Evolutionary conservation across 768 basidiomycete genomes (phyloP).

Genomic region (Hygrocybe coccinea): DNA sequence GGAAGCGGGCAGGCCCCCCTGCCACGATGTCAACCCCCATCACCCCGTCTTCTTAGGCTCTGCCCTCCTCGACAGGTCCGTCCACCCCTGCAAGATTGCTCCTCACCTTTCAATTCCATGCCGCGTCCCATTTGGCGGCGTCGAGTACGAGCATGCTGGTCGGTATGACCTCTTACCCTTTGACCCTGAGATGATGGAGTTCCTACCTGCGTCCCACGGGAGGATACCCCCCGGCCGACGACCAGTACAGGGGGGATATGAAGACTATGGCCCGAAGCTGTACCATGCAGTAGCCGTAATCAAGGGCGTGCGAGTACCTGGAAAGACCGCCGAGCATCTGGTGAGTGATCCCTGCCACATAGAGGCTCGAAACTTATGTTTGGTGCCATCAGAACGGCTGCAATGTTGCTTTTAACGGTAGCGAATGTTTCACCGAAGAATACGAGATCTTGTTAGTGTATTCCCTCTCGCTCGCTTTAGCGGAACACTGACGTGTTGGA

Average conservation of each 20-base stretch:
- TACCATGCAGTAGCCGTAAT: constrained; percentile 62
- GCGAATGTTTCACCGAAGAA: constrained; percentile 37
- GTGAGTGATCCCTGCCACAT: constrained; percentile 7
- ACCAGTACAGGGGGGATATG: constrained; percentile 72
- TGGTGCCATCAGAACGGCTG: constrained; percentile 32
- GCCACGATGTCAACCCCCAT: constrained; percentile 50
- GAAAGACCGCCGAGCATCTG: constrained; percentile 71
- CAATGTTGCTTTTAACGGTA: constrained; percentile 45
- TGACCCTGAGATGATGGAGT: constrained; percentile 65
- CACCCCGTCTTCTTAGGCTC: constrained; percentile 69
- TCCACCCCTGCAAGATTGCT: constrained; percentile 81
- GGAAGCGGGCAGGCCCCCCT: constrained; percentile 47
- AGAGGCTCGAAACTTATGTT: background rate
- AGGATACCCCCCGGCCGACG: constrained; percentile 50
- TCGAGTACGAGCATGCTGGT: constrained; percentile 55
- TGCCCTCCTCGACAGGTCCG: constrained; percentile 59
- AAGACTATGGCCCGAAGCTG: constrained; percentile 58
- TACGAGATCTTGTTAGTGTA: constrained; percentile 47
- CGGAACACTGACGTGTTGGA: background rate
- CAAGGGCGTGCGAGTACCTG: constrained; percentile 56
- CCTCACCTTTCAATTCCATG: constrained; percentile 48
- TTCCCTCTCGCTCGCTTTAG: background rate
- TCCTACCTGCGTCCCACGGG: constrained; percentile 59
- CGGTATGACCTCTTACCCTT: constrained; percentile 75
- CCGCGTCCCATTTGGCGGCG: constrained; percentile 60